Conservation (phyloP, 495 filamentous ascomycete species). For the Pyronema omphalodes region DNA sequence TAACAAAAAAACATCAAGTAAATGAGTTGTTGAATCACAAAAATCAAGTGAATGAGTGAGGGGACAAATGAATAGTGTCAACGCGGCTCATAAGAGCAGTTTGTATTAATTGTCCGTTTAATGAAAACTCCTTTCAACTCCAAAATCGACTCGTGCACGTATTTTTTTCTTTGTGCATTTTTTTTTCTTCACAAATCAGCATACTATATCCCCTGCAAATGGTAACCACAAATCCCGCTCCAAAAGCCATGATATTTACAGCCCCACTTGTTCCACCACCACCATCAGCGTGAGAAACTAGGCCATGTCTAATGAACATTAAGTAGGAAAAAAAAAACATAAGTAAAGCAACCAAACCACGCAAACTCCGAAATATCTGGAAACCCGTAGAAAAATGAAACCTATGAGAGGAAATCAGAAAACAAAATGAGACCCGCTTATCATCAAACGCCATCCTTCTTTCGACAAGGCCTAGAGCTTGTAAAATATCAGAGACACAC, state of each 20-base stretch:
- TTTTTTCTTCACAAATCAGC: not conserved
- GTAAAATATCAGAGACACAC: no score
- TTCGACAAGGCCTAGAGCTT: not conserved
- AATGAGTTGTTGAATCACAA: no score
- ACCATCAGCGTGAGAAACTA: not conserved
- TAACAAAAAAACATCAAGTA: no score
- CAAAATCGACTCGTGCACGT: no score
- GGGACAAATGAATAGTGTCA: no score
- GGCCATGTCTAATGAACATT: conserved; percentile 2
- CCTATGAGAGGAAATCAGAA: not conserved
- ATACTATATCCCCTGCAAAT: not conserved
- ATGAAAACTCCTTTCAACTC: no score
- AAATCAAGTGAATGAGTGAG: no score
- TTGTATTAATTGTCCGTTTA: no score
- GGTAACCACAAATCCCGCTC: not conserved
- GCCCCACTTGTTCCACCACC: not conserved
- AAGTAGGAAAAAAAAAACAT: not conserved
- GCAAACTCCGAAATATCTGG: conserved; percentile 3
- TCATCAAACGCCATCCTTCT: not conserved
- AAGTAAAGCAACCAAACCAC: not conserved
- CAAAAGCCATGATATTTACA: conserved; percentile 3
- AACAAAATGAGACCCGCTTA: not conserved
- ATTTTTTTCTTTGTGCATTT: no score
- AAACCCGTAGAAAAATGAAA: not conserved
- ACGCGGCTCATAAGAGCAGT: no score